These are phyloP conservation scores for Alternaria infectoria DNA, from an alignment of 2,329 filamentous ascomycete species.

Conservation along the genomic window DNA sequence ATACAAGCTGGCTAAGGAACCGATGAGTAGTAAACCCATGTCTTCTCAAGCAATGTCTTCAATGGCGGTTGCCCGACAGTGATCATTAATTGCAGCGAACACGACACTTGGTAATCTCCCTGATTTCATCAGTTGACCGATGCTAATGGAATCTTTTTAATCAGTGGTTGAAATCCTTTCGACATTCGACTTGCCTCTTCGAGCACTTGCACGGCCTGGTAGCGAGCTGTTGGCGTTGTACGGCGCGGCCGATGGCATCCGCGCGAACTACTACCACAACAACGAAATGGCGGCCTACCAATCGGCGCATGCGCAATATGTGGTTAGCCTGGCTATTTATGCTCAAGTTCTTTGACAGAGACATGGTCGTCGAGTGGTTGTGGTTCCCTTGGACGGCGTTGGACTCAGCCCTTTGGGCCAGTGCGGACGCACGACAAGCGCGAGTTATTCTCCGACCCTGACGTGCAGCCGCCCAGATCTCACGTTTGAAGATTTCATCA, in stretches of 20 bases:
- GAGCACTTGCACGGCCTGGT: constrained; percentile 21
- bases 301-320: constrained; percentile 3
- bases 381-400: neutral
- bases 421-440: neutral
- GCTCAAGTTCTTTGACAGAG: neutral
- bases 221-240: constrained; percentile 41
- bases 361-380: neutral
- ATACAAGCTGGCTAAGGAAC: neutral
- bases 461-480: neutral
- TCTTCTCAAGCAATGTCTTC: neutral
- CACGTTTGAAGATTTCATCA: neutral
- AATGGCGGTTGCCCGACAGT: neutral
- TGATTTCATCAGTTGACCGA: neutral
- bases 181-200: constrained; percentile 1
- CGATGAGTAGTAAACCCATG: neutral
- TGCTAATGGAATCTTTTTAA: neutral
- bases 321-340: neutral
- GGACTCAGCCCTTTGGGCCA: neutral
- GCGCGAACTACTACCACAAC: constrained; percentile 11
- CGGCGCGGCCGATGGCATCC: constrained; percentile 42
- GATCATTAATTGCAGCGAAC: neutral
- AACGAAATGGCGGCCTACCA: constrained; percentile 19
- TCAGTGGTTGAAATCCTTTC: neutral
- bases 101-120: neutral
- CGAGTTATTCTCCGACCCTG: neutral